Base-by-base conservation (phyloP, 805 yeast species). In the Candida odintsovae region DNA sequence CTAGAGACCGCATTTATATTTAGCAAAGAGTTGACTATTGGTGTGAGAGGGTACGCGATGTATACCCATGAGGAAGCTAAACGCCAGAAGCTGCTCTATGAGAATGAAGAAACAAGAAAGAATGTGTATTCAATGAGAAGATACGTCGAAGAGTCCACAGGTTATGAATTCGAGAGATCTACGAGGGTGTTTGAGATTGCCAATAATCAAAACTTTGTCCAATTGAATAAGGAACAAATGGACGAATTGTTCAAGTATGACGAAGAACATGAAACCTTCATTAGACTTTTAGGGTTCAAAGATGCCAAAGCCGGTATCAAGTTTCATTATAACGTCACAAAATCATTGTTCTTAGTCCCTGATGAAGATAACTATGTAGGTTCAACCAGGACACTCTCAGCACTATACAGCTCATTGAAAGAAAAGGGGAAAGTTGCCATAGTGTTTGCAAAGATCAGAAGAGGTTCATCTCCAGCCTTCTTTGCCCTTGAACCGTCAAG, bases 41-140 rank as follows among this genome's bases (percentile, higher is more conserved):
- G 89, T 0, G 72, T 90, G 1, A 78, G 77, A 53, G 97, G 96
- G 0, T 86, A 80, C 56, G 66, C 83, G 0, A 70, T 86, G n/a
- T 76, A 75, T 50, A 69, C 72, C 8, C 79, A 77, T 44, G 83
- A 82, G 48, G 73, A 69, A 38, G 57, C 78, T 0, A 70, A 73
- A 18, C 65, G 75, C n/a, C 68, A 77, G 12, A 72, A 72, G 35
- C 70, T 70, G 39, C 76, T 86, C 6, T 80, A 76, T 59, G 78
- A 76, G 38, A 73, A 74, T 42, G 77, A 73, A 2, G 83, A 79
- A 21, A 61, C 64, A 9, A 68, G 78, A 43, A 70, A 72, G 52
- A 69, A 77, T 16, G 90, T 82, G 0, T 73, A 75, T 42, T 65
- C 76, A 0, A 72, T 64, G 18, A 66, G 79, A 4, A 65, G 66